Percentiles rank a stretch among this genome's conserved stretches.
Evolutionary conservation across 2,329 filamentous ascomycete species (phyloP).

Genomic region (Neophaeococcomyces aloes): DNA sequence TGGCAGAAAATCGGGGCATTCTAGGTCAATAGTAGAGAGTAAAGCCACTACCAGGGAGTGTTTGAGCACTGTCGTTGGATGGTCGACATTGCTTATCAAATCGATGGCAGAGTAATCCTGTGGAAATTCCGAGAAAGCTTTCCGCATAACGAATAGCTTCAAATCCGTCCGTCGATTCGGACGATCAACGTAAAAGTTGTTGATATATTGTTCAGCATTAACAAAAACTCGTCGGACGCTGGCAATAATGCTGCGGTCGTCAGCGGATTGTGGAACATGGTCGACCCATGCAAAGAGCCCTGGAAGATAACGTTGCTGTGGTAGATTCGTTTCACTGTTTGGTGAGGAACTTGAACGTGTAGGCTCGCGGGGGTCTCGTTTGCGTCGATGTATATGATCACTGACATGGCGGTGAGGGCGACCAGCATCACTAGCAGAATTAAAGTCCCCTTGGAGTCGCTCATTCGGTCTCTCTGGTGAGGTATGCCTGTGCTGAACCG

Average conservation of each 20-base stretch:
- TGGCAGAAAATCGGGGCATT: neutral
- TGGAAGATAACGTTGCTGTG: neutral
- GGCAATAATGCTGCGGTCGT: neutral
- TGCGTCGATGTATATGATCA: no score
- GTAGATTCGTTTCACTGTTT: no score
- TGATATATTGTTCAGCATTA: slow-evolving; percentile 1
- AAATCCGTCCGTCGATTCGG: neutral
- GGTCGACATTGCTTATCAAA: neutral
- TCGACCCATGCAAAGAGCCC: neutral
- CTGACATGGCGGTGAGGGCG: no score
- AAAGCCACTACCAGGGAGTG: neutral
- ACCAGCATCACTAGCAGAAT: no score
- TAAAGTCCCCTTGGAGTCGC: no score
- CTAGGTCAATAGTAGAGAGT: neutral
- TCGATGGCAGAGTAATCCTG: neutral
- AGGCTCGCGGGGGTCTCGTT: no score
- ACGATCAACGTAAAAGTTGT: slow-evolving; percentile 5
- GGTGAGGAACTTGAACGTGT: no score
- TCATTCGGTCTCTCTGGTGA: no score
- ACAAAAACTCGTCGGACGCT: neutral
- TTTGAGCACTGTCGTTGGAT: neutral
- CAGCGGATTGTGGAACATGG: neutral
- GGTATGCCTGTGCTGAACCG: no score
- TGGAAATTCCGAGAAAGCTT: neutral
- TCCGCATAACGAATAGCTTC: neutral